phyloP scores from a whole-genome alignment of 1,284 basidiomycete species.

The Ceratobasidium sp. region DNA sequence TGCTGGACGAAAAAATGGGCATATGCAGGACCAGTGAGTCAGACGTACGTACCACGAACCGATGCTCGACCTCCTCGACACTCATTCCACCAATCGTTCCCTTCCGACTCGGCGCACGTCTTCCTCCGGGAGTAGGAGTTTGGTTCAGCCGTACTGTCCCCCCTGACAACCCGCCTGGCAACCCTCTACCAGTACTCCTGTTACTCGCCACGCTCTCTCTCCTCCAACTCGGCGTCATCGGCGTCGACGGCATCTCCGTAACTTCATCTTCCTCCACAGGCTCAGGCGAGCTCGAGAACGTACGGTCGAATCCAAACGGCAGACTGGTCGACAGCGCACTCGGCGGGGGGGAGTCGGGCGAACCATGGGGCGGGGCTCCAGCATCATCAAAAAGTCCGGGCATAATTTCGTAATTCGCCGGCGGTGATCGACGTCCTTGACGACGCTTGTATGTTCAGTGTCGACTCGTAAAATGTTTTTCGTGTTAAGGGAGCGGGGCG shows the following conservation, averaged over 20 bases:
- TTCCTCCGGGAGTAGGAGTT: slow-evolving; percentile 11
- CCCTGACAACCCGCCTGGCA: background rate
- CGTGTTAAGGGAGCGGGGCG: background rate
- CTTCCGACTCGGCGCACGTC: slow-evolving; percentile 30
- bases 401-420: slow-evolving; percentile 13
- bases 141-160: slow-evolving; percentile 16
- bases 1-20: slow-evolving; percentile 10
- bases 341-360: slow-evolving; percentile 24
- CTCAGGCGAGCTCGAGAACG: slow-evolving; percentile 13
- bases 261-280: slow-evolving; percentile 36
- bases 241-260: slow-evolving; percentile 32
- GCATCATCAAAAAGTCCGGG: slow-evolving; percentile 5
- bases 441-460: background rate
- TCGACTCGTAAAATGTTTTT: background rate
- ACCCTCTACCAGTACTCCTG: background rate
- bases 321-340: background rate
- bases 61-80: slow-evolving; percentile 38
- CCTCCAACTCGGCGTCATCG: slow-evolving; percentile 13
- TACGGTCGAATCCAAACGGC: background rate
- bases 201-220: slow-evolving; percentile 32
- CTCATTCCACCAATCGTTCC: slow-evolving; percentile 41
- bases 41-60: slow-evolving; percentile 20
- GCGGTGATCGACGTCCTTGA: background rate
- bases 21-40: background rate
- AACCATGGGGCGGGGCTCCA: slow-evolving; percentile 18